Percentiles rank a stretch among this genome's conserved stretches.
These are phyloP conservation scores for Rhizophora mangle DNA, from an alignment of 345 rosid genomes.

Conservation along the genomic window DNA sequence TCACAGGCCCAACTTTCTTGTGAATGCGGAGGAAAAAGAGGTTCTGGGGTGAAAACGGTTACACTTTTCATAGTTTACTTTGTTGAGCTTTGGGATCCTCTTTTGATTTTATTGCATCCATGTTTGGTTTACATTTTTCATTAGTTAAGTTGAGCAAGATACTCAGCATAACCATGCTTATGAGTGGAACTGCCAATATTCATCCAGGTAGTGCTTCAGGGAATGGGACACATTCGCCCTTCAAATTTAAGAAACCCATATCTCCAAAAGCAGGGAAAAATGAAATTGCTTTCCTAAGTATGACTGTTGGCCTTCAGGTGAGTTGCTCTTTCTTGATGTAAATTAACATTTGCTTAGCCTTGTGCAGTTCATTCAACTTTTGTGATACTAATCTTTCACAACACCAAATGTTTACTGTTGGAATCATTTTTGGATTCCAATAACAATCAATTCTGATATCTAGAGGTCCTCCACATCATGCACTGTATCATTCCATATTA, in stretches of 20 bases:
- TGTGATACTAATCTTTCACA: not conserved
- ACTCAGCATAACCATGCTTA: not conserved
- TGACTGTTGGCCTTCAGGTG: slow-evolving; percentile 89
- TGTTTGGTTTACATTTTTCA: not conserved
- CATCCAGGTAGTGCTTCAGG: slow-evolving; percentile 67
- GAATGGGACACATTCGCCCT: slow-evolving; percentile 64
- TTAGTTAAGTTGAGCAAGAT: not conserved
- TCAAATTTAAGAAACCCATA: slow-evolving; percentile 50
- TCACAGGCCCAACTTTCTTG: no score
- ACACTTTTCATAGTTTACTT: not conserved
- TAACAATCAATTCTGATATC: not conserved
- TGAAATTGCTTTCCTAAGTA: slow-evolving; percentile 68
- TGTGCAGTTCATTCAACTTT: not conserved
- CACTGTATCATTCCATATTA: no score
- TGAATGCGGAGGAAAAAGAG: not conserved
- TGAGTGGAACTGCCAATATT: not conserved
- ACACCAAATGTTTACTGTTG: no score
- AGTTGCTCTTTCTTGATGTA: slow-evolving; percentile 19
- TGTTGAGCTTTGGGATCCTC: not conserved
- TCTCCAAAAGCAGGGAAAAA: slow-evolving; percentile 76
- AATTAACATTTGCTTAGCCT: not conserved
- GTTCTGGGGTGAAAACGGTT: no score
- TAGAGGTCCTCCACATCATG: no score
- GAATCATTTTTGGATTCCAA: not conserved
- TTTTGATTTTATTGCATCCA: not conserved